Base-by-base conservation (phyloP, 139 green algal genomes). In the Micractinium conductrix region DNA sequence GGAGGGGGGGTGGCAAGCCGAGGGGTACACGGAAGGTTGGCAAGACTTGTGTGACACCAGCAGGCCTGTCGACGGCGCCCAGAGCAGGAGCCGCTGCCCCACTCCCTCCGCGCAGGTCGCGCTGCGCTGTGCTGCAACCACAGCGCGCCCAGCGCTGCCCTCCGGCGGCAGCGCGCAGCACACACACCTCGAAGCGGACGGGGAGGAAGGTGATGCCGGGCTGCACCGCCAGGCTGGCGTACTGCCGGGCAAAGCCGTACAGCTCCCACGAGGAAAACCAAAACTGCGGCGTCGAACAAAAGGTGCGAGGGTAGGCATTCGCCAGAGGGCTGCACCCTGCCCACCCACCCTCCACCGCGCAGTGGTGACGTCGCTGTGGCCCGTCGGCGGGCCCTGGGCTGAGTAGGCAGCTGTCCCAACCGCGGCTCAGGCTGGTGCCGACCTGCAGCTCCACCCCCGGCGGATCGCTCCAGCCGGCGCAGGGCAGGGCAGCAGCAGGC, bases 161-260 rank as follows among this genome's bases (percentile, higher is more conserved):
- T 21, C 26, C 53, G 48, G 12, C 16, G 12, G 26, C 19, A 19
- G 7, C 16, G 53, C 53, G 53, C 53, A 62, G 5, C 53, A 22
- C 8, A 4, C 53, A 62, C 53, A 71, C 75, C 75, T 81, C 75
- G 22, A 81, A 81, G 55, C 75, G 75, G 0, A 81, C 16, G 1
- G 75, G 58, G 0, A 72, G 38, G 50, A 81, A 70, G 75, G 37
- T 35, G n/a, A 81, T 53, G 55, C 60, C 60, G 6, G 44, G 73
- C 45, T 79, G 73, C 45, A 40, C 16, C 4, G 6, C 35, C 53
- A 81, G 55, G 55, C 55, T 72, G 55, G 40, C 37, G 9, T 70
- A 53, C 38, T 69, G 45, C 38, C 75, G 62, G 0, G 75, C 75
- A 58, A 68, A 58, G 37, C 75, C 75, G 60, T 72, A 71, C 38